These are phyloP conservation scores for Hanseniaspora osmophila DNA, from an alignment of 805 yeast genomes.

Conservation along the genomic window DNA sequence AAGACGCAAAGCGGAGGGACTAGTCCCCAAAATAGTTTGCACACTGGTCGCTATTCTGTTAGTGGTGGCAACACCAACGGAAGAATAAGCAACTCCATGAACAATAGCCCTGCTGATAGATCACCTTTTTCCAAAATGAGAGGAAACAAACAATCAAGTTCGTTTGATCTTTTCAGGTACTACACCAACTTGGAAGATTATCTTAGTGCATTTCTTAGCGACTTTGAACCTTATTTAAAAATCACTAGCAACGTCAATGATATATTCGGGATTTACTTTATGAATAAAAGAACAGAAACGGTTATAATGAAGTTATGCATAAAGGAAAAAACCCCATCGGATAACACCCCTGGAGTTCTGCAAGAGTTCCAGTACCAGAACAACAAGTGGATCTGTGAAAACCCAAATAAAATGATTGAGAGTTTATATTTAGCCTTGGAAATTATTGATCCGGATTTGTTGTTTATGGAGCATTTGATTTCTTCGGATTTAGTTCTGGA, in stretches of 20 bases:
- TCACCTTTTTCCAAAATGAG: neutral
- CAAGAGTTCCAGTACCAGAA: slow-evolving; percentile 17
- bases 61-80: neutral
- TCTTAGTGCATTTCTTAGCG: slow-evolving; percentile 12
- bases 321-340: slow-evolving; percentile 13
- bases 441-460: slow-evolving; percentile 6
- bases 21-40: too few relatives aligned
- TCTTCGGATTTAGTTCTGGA: slow-evolving; percentile 13
- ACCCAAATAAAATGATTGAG: slow-evolving; percentile 13
- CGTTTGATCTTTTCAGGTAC: slow-evolving; percentile 20
- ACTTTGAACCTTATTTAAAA: slow-evolving; percentile 8
- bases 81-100: neutral
- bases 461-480: slow-evolving; percentile 17
- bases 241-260: slow-evolving; percentile 16
- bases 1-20: neutral
- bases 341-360: slow-evolving; percentile 18
- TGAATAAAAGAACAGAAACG: slow-evolving; percentile 1
- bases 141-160: slow-evolving; percentile 1
- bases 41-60: too few relatives aligned
- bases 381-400: slow-evolving; percentile 18
- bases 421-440: slow-evolving; percentile 19
- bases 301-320: slow-evolving; percentile 15
- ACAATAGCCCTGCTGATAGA: neutral
- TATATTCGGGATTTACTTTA: slow-evolving; percentile 19
- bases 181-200: slow-evolving; percentile 18